phyloP scores from a whole-genome alignment of 208 protist genomes.

The Trypanosomatidae sp. region DNA sequence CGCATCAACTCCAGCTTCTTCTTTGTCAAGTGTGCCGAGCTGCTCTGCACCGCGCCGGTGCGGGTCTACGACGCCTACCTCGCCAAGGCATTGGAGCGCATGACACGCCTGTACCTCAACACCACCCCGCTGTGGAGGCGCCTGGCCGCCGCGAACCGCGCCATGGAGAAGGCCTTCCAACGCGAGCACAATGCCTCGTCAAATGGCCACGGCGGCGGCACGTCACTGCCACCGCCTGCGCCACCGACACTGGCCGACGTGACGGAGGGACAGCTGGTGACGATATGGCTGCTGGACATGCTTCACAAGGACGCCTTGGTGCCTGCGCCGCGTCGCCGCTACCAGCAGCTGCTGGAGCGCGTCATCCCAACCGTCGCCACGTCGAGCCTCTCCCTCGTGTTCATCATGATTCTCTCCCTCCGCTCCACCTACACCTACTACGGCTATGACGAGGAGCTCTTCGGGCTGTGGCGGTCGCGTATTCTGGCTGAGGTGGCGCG shows the following conservation, averaged over 20 bases:
- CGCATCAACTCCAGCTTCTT: conserved; percentile 61
- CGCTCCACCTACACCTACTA: conserved; percentile 25
- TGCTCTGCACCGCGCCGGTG: conserved; percentile 40
- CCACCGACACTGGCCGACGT: conserved; percentile 18
- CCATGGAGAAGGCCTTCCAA: conserved; percentile 14
- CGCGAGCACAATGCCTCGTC: too few relatives aligned
- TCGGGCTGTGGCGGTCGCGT: conserved; percentile 33
- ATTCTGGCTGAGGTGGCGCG: conserved; percentile 32
- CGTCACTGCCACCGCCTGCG: background rate
- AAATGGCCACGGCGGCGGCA: background rate
- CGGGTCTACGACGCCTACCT: conserved; percentile 36
- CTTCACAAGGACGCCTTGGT: conserved; percentile 30
- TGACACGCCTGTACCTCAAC: conserved; percentile 27
- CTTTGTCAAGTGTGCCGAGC: conserved; percentile 59
- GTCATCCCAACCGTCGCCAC: conserved; percentile 28
- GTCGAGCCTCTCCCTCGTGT: conserved; percentile 29
- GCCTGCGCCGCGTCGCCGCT: conserved; percentile 21
- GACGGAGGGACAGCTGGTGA: conserved; percentile 37
- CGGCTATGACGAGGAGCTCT: conserved; percentile 38
- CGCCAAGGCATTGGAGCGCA: conserved; percentile 22
- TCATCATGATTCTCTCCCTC: conserved; percentile 39
- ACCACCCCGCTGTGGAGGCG: conserved; percentile 27
- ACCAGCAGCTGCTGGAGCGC: conserved; percentile 31
- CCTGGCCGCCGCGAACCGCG: conserved; percentile 15
- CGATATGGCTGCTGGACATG: conserved; percentile 51